Base-by-base conservation (phyloP, 441 rosid species). In the Capsella rubella region DNA sequence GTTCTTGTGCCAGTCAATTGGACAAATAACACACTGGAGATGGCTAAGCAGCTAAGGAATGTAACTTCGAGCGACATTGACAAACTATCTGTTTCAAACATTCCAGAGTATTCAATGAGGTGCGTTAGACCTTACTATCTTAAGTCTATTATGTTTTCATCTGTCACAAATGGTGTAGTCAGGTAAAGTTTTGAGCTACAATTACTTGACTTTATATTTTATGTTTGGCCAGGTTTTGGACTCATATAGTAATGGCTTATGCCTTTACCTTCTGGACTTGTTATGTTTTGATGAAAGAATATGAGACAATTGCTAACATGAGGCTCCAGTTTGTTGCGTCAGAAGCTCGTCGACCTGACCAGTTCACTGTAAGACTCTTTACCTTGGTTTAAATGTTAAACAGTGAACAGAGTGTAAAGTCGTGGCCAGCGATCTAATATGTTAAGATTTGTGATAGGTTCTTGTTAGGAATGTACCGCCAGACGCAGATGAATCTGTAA, bases 381-480 rank as follows among this genome's bases (percentile, higher is more conserved):
- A 1, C 28, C 31, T 58, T 37, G 46, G n/a, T 11, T 16, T 27
- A 8, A 14, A 27, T 25, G 2, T 39, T 7, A 34, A 46, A 55
- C 10, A 55, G 25, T 65, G 49, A 47, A 40, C n/a, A 29, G 14
- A 61, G 35, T 42, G n/a, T 27, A n/a, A 69, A 61, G 7, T 15
- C 2, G 34, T 40, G 13, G 51, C 25, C 57, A 56, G 27, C 14
- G n/a, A 15, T 73, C 64, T 56, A 56, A 59, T 16, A 7, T 67
- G 29, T 51, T n/a, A 43, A 55, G n/a, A 57, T 72, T 61, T 46
- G 67, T 62, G n/a, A 25, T 79, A 95, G 99, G 99, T 95, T 31
- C 94, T 95, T 46, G 98, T 92, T 77, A 85, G 94, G 74, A 95
- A 95, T 80, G 90, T 95, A 50, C 97, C 99, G 0, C 95, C 99